Base-by-base conservation (phyloP, 2,329 filamentous ascomycete species). In the Pseudocercospora eumusae region DNA sequence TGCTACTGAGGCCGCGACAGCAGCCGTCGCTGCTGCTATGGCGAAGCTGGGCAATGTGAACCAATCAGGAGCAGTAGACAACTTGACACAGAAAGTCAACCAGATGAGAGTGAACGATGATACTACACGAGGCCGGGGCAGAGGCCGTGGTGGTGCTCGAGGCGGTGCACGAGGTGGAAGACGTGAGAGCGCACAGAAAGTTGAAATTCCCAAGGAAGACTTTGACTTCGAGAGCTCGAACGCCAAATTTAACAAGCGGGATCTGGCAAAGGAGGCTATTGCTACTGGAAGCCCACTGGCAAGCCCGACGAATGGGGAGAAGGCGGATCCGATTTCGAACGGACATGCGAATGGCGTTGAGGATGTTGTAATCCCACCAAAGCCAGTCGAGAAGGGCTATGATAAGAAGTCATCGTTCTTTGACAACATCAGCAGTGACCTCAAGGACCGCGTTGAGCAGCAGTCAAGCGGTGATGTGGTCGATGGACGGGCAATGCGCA, bases 371-470 rank as follows among this genome's bases (percentile, higher is more conserved):
- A 78, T 80, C 11, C 82, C 81, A 6, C 61, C 66, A 8, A 68
- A 69, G 59, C 72, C 77, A 8, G 72, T 75, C 20, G 78, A 81
- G 36, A 75, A 78, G 28, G 84, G 86, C 0, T 99, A 99, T 79
- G 93, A 97, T 81, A 96, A 92, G 78, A 84, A 88, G 4, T 87
- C 81, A 3, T 96, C 92, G 1, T 99, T 99, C 82, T 99, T 99
- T 74, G 95, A 99, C 78, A 97, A 99, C 76, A 97, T 99, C 67
- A 96, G 92, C 0, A 96, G 91, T 68, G 95, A 99, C 75, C 85
- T 91, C 65, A 96, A 90, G 76, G 95, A 99, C 68, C 87, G 95
- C 47, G 87, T 91, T 56, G 66, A 73, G 55, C 82, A 77, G 31
- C 74, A 81, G 45, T 84, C 83, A 84, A 86, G 65, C 86, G 87